A percentile compares a stretch with the other conserved stretches of the same genome.
Evolutionary conservation across 2,329 filamentous ascomycete genomes (phyloP).

Genomic region (Leptosphaerulina australis): DNA sequence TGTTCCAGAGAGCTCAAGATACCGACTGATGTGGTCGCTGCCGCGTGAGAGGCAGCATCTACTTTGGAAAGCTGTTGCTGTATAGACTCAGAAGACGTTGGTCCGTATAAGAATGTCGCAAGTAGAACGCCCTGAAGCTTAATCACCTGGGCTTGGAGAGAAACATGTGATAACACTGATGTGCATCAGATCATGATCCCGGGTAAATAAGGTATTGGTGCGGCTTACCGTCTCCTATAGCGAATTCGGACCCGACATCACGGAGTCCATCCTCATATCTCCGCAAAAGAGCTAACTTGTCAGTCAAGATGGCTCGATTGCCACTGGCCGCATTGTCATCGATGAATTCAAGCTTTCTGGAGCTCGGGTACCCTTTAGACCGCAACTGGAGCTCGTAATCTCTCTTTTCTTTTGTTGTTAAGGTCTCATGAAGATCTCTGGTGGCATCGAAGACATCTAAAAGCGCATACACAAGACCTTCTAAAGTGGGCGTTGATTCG

Average conservation of each 20-base stretch:
- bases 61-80: constrained; percentile 41
- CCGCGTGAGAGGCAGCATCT: constrained; percentile 38
- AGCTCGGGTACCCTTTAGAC: constrained; percentile 38
- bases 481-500: constrained; percentile 39
- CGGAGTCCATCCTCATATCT: constrained; percentile 40
- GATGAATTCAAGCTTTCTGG: constrained; percentile 35
- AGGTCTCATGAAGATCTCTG: constrained; percentile 40
- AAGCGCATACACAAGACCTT: constrained; percentile 41
- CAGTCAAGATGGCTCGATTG: constrained; percentile 40
- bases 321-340: constrained; percentile 34
- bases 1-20: constrained; percentile 35
- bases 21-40: constrained; percentile 38
- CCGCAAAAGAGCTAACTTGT: constrained; percentile 41
- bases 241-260: constrained; percentile 38
- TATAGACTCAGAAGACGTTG: constrained; percentile 40
- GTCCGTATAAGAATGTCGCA: constrained; percentile 45
- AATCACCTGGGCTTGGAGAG: constrained; percentile 46
- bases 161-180: constrained; percentile 40
- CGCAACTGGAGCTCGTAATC: constrained; percentile 38
- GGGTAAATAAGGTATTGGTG: background rate
- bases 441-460: constrained; percentile 46
- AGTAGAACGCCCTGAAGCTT: constrained; percentile 41
- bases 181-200: background rate
- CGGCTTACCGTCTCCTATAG: constrained; percentile 42
- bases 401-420: constrained; percentile 41